Base-by-base conservation (phyloP, 768 basidiomycete genomes). In the Hypsizygus marmoreus region DNA sequence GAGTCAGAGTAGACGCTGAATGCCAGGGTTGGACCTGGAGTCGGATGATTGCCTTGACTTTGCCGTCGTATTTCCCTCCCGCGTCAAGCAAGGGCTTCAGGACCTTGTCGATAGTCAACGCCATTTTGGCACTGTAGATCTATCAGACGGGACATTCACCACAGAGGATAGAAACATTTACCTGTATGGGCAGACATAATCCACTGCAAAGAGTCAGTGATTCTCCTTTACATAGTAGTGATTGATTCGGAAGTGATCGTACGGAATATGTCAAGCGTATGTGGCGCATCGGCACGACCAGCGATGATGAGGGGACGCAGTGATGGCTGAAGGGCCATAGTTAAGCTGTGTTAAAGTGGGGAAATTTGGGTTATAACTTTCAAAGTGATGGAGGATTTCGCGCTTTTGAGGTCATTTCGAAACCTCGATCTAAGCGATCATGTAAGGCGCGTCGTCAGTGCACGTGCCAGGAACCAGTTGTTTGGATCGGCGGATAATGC, bases 101-200 rank as follows among this genome's bases (percentile, higher is more conserved):
- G 38, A 84, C 69, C 7, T 51, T 67, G 45, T 90, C 79, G 42
- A 91, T 77, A 16, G 76, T 72, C 22, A 73, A 65, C 8, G 82
- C 70, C 35, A 87, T 56, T 64, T 86, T 88, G 11, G 79, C 80
- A 51, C 86, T 85, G 50, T 30, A 12, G 7, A 29, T 36, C 22
- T 11, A 9, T 43, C 25, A 41, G 24, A 9, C 16, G 23, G n/a
- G 34, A 29, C n/a, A n/a, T n/a, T n/a, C n/a, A n/a, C n/a, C n/a
- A n/a, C n/a, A n/a, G n/a, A n/a, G n/a, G n/a, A n/a, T n/a, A n/a
- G n/a, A 12, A 24, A 40, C 16, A 10, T 24, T 37, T 43, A 84
- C 85, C 86, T 89, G 75, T 72, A 92, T 1, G 90, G 90, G 56
- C 91, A 94, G 56, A 91, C 88, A 63, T 88, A 91, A 65, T 92